Base-by-base conservation (phyloP, 1,284 basidiomycete species). In the Rhizopogon hawkerae region DNA sequence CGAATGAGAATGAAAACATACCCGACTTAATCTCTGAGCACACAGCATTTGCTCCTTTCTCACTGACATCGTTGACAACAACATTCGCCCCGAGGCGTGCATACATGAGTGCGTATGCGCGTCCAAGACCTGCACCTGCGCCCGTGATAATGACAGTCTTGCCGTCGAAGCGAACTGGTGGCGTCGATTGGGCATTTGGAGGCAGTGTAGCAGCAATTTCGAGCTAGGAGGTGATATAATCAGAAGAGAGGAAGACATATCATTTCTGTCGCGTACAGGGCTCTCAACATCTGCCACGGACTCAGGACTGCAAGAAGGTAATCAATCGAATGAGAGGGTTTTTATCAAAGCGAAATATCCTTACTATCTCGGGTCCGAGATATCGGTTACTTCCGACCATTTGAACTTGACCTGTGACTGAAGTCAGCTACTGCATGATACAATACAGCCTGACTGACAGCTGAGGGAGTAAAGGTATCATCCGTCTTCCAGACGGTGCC, bases 71-170 rank as follows among this genome's bases (percentile, higher is more conserved):
- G 67, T 98, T 99, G 53, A 98, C 83, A 37, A 98, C 90, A 33
- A 99, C 90, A 61, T 97, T 98, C 18, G 92, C 95, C 29, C 96
- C 96, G 3, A 94, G 79, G 54, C 79, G 83, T 37, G 78, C 91
- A 62, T 89, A 98, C 85, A 96, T 89, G 50, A 86, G 74, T 0
- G 96, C 90, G 65, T 98, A 97, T 3, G 84, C 82, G 41, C 93
- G 84, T 23, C 96, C 96, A 31, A 99, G 83, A 50, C 93, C 94
- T 29, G 86, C 89, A 37, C 93, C 93, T 11, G 92, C 89, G 46
- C 96, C 96, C 2, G 96, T 98, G 60, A 98, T 79, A 57, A 98
- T 84, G 51, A 91, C 90, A 3, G 93, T 97, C 74, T 97, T 85
- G 41, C 83, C 88, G 57, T 91, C 87, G 67, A 89, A 98, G 24